Base-by-base conservation (phyloP, 306 rosid genomes). In the Acacia acuminata region DNA sequence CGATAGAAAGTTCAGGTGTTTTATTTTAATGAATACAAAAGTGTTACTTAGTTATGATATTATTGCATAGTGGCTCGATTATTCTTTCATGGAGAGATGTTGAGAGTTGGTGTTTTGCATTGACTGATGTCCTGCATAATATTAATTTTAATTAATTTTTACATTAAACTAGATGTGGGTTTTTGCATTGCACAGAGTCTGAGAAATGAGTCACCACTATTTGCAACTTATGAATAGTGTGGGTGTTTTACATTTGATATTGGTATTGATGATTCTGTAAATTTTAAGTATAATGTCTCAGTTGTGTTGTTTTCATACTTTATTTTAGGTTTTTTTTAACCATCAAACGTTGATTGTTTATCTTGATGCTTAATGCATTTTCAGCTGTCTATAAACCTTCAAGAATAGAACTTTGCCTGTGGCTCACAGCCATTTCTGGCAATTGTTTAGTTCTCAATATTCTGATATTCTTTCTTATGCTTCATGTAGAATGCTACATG, bases 401-500 rank as follows among this genome's bases (percentile, higher is more conserved):
- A 34, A 38, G 22, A 66, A 55, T 61, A 77, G 72, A 3, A 47
- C 44, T 55, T 40, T 51, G 30, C 65, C 34, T 30, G 32, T 30
- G 32, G 32, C 32, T 34, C 32, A 10, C 20, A 14, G 66, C 13
- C 14, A 8, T 30, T 32, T 73, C 40, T 34, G 20, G 7, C n/a
- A 8, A 48, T 65, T 55, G 13, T 77, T 51, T 72, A 13, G 27
- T 30, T 75, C 58, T 73, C 38, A 15, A 44, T 68, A 76, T 74
- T 51, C 73, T 84, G 68, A 77, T 81, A 56, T 78, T 58, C 53
- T 85, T 47, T 79, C 14, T 75, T 77, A 43, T 66, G 75, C 43
- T 72, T 42, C 7, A 67, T 68, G 78, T 86, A 96, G 99, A 88
- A 81, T 86, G 92, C 92, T 36, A 89, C 48, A 78, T 90, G 96